A percentile compares a stretch with the other conserved stretches of the same genome.
These are phyloP conservation scores for Chaetomiaceae sp. DNA, from an alignment of 2,329 filamentous ascomycete species.

Conservation along the genomic window DNA sequence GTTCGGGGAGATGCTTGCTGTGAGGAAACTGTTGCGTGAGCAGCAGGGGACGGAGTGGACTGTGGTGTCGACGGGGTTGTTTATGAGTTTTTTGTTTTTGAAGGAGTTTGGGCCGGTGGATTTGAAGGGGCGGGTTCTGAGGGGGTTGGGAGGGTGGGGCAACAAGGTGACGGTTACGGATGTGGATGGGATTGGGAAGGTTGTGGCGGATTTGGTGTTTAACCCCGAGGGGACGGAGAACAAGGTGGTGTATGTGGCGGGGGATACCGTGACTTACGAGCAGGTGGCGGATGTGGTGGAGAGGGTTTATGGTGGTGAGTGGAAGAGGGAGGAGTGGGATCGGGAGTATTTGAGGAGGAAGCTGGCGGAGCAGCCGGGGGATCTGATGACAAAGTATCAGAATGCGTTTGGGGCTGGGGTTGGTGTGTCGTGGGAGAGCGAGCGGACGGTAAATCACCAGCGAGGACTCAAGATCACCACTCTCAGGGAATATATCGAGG, in stretches of 20 bases:
- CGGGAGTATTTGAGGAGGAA: constrained; percentile 41
- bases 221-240: constrained; percentile 34
- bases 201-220: constrained; percentile 54
- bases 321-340: constrained; percentile 49
- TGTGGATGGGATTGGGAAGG: constrained; percentile 58
- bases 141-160: constrained; percentile 58
- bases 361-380: constrained; percentile 42
- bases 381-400: constrained; percentile 55
- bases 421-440: constrained; percentile 56
- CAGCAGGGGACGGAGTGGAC: constrained; percentile 53
- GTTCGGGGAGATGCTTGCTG: constrained; percentile 64
- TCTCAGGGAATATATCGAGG: constrained; percentile 29
- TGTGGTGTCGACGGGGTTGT: constrained; percentile 65
- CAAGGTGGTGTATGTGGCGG: constrained; percentile 54
- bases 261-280: constrained; percentile 58
- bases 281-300: constrained; percentile 51
- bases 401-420: constrained; percentile 55
- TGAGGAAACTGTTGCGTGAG: constrained; percentile 47
- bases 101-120: constrained; percentile 60
- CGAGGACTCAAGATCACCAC: constrained; percentile 42
- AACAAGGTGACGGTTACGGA: constrained; percentile 59
- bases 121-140: constrained; percentile 37
- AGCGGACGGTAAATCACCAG: constrained; percentile 49
- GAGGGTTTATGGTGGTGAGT: constrained; percentile 35
- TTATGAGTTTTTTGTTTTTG: constrained; percentile 66